Percentiles rank a stretch among this genome's conserved stretches.
Conservation (phyloP, 192 early-diverging fungal genomes). For the Rhizophagus clarus region DNA sequence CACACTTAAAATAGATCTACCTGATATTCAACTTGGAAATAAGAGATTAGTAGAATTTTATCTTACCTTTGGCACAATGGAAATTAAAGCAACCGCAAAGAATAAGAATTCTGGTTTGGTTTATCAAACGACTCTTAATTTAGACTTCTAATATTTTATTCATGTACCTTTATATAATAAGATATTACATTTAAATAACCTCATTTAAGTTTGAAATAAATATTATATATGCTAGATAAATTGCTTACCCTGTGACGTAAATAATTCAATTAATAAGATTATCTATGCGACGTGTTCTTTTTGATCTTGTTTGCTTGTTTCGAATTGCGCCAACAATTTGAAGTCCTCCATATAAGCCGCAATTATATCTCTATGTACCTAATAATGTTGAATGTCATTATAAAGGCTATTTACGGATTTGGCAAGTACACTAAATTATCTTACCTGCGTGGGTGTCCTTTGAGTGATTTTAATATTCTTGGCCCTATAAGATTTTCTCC, state of each 20-base stretch:
- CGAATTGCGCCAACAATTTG: slow-evolving; percentile 32
- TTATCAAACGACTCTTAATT: slow-evolving; percentile 11
- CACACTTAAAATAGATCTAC: slow-evolving; percentile 3
- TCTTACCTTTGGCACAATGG: slow-evolving; percentile 11
- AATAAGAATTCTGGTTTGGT: slow-evolving; percentile 10
- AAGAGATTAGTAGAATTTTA: slow-evolving; percentile 20
- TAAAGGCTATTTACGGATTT: background rate
- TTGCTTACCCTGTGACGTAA: background rate
- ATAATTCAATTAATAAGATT: background rate
- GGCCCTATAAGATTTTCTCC: slow-evolving; percentile 36
- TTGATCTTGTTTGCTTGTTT: background rate
- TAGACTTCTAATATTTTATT: background rate
- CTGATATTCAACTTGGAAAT: background rate
- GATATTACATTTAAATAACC: background rate
- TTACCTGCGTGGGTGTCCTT: slow-evolving; percentile 34
- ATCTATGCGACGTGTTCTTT: background rate
- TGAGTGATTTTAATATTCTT: slow-evolving; percentile 35
- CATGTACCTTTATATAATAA: background rate
- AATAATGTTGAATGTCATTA: background rate
- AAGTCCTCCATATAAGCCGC: slow-evolving; percentile 34
- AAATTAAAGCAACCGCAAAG: slow-evolving; percentile 20
- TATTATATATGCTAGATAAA: too few species aligned
- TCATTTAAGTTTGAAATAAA: too few species aligned
- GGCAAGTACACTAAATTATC: background rate
- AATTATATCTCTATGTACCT: slow-evolving; percentile 32